phyloP scores from a whole-genome alignment of 495 filamentous ascomycete species.

The Podospora fimiseda region DNA sequence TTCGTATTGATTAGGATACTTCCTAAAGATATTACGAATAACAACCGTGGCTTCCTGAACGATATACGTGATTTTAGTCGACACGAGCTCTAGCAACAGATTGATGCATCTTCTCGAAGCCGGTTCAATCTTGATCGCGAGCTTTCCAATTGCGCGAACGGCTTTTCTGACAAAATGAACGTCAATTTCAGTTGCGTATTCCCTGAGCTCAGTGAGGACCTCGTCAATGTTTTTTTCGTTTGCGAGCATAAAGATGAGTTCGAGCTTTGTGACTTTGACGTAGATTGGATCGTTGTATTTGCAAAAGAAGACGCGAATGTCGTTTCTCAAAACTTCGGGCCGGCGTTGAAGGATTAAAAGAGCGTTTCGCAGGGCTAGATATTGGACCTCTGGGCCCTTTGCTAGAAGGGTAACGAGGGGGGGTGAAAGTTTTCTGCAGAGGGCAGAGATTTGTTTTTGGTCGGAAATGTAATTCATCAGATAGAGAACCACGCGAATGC shows the following conservation, averaged over 20 bases:
- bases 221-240: conserved; percentile 94
- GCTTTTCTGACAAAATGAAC: conserved; percentile 98
- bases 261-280: conserved; percentile 98
- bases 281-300: conserved; percentile 99
- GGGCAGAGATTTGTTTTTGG: conserved; percentile 78
- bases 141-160: conserved; percentile 93
- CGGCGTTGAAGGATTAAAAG: conserved; percentile 88
- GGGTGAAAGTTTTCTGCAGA: conserved; percentile 91
- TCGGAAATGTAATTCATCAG: conserved; percentile 98
- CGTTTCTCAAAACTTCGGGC: conserved; percentile 92
- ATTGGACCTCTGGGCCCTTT: conserved; percentile 96
- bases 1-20: conserved; percentile 98
- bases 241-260: conserved; percentile 98
- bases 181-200: conserved; percentile 98
- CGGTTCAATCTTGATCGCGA: conserved; percentile 98
- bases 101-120: conserved; percentile 87
- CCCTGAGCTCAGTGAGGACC: conserved; percentile 87
- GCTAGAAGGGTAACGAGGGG: conserved; percentile 92
- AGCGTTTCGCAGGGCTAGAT: conserved; percentile 90
- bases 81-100: conserved; percentile 83
- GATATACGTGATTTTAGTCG: conserved; percentile 99
- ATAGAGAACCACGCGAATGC: conserved; percentile 91
- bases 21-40: conserved; percentile 97
- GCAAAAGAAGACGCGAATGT: conserved; percentile 98
- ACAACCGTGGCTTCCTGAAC: conserved; percentile 99